Base-by-base conservation (phyloP, 2,329 filamentous ascomycete species). In the Paracoccidioides brasiliensis region DNA sequence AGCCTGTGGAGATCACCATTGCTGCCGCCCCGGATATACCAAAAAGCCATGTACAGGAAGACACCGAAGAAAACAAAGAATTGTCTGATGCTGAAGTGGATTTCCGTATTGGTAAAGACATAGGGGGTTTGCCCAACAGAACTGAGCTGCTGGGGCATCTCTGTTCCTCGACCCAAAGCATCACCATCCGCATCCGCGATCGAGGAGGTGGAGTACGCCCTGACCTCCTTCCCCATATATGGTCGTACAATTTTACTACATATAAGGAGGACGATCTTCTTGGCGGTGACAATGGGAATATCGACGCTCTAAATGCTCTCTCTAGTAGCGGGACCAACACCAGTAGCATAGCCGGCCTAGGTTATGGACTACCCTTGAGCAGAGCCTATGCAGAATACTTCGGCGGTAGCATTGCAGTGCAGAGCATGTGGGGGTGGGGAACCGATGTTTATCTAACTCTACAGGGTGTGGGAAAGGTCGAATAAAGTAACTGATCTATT, bases 341-440 rank as follows among this genome's bases (percentile, higher is more conserved):
- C 0, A 90, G 86, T 67, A 91, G 87, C 46, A 94, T 98, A 57
- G 93, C 93, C 0, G 93, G 93, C 0, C 72, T 98, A 51, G 93
- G 93, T 0, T 98, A 98, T 68, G 93, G 93, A 0, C 69, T 98
- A 59, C 93, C 93, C 1, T 72, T 98, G 28, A 90, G 90, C 54
- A 80, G 93, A 59, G 91, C 93, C 0, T 98, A 98, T 67, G 93
- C 93, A 0, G 91, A 98, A 74, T 98, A 97, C 65, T 98, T 98
- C 75, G 93, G 93, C 2, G 93, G 93, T 0, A 90, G 90, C 2
- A 93, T 98, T 57, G 84, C 84, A 4, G 84, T 98, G n/a, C 91
- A 98, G 77, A 96, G 89, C 68, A 72, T 97, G 49, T 93, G 89
- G 75, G 91, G 93, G 3, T 98, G 93, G 93, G 93, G 83, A 0